Evolutionary conservation across 176 grass and related monocot species (phyloP), one percentile per base, ranked within the genome.

Genomic region (Olyra latifolia): DNA sequence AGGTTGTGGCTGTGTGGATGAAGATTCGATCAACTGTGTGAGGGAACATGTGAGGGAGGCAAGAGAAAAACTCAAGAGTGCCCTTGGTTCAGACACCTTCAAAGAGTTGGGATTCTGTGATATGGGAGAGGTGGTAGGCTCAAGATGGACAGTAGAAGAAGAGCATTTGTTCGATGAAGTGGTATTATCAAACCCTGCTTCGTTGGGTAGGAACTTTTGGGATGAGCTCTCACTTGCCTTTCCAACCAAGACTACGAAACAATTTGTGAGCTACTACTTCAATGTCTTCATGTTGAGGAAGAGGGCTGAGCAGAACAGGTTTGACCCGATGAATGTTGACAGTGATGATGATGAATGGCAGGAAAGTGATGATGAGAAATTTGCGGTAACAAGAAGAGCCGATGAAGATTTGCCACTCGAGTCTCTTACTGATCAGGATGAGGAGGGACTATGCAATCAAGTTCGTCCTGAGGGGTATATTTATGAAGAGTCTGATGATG

Each of bases 231-330:
- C 86, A 38, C 60, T 86, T 87, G 87, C 79, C 22, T 94, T 97
- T 52, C 91, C 91, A 38, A 65, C 74, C 39, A 91, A 85, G 84
- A 88, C 71, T 64, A 88, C 49, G 56, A 87, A 84, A 75, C 89
- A 94, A 39, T 71, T 94, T 10, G 85, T 97, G 48, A 87, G 91
- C 78, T 97, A 94, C 78, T 97, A 94, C 84, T 97, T 92, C 65
- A 97, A 97, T 71, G 94, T 94, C 39, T 97, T 86, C 80, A 97
- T 97, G 68, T 80, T 97, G 71, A 84, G 91, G 58, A 97, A 94
- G 66, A 88, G 94, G 68, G 91, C 87, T 62, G 87, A 70, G 57
- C 94, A 97, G 76, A 97, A 97, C 70, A 93, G 87, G 72, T 94
- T 71, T 2, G 94, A 92, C 62, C 89, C 89, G 41, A 41, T 84